These are phyloP conservation scores for Neurospora sublineolata DNA, from an alignment of 495 filamentous ascomycete species.

Conservation along the genomic window DNA sequence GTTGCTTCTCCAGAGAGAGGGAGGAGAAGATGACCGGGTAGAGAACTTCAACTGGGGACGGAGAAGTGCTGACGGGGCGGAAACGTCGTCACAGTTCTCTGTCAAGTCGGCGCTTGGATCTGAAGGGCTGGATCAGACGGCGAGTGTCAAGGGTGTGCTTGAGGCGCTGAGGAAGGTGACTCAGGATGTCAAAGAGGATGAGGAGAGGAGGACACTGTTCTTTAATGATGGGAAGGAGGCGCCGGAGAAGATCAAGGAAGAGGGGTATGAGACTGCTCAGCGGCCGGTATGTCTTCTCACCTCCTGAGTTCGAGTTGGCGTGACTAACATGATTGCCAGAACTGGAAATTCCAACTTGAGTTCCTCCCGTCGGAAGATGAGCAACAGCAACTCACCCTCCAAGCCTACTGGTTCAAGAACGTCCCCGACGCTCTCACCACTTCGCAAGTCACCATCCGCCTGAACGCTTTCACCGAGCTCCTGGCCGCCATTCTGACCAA, in stretches of 20 bases:
- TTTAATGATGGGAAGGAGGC: constrained; percentile 4
- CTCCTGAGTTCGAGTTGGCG: background rate
- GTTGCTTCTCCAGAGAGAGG: constrained; percentile 6
- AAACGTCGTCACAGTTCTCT: background rate
- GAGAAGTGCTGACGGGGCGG: background rate
- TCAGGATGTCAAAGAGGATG: too few species aligned
- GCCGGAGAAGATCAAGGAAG: background rate
- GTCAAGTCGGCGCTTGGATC: background rate
- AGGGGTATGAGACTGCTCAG: background rate
- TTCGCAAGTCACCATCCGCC: constrained; percentile 1
- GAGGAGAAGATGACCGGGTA: constrained; percentile 5
- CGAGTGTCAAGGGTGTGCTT: background rate
- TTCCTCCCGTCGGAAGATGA: background rate
- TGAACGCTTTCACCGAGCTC: constrained; percentile 6
- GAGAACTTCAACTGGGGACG: constrained; percentile 7
- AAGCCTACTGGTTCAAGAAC: constrained; percentile 3
- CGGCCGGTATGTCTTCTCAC: background rate
- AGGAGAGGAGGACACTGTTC: constrained; percentile 5
- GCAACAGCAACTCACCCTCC: constrained; percentile 2
- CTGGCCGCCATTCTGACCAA: background rate
- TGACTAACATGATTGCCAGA: background rate
- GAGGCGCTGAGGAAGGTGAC: background rate
- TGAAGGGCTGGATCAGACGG: background rate
- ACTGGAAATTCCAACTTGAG: constrained; percentile 9
- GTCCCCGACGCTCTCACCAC: background rate